Evolutionary conservation across 2,329 filamentous ascomycete species (phyloP).

Genomic region (Ceratocystis papillata): DNA sequence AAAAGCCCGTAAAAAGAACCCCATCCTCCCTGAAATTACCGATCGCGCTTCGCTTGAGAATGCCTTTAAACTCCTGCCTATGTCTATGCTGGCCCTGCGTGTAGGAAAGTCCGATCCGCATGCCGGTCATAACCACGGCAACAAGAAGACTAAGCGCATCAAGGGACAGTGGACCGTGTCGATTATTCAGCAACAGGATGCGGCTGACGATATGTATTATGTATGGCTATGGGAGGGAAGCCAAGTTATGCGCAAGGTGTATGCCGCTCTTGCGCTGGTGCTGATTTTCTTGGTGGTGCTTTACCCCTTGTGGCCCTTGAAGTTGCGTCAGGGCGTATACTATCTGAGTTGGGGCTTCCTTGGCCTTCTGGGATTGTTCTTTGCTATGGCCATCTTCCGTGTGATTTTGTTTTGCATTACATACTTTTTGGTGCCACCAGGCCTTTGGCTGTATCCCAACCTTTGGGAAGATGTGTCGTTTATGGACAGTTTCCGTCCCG

Average conservation of each 20-base stretch:
- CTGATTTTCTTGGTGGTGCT: constrained; percentile 81
- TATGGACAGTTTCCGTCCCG: constrained; percentile 87
- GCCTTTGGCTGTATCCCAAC: constrained; percentile 97
- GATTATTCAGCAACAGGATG: constrained; percentile 93
- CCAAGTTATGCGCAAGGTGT: constrained; percentile 87
- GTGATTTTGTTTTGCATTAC: constrained; percentile 90
- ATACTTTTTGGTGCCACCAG: constrained; percentile 71
- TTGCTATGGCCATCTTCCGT: constrained; percentile 93
- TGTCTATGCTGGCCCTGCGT: constrained; percentile 86
- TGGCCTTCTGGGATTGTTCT: constrained; percentile 82
- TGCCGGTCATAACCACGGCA: constrained; percentile 54
- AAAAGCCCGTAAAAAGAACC: constrained; percentile 82
- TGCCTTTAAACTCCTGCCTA: constrained; percentile 83
- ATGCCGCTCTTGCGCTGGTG: constrained; percentile 71
- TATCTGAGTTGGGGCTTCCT: constrained; percentile 93
- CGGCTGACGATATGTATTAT: constrained; percentile 79
- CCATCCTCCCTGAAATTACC: constrained; percentile 74
- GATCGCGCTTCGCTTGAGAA: constrained; percentile 86
- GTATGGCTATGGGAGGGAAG: constrained; percentile 93
- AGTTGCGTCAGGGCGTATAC: constrained; percentile 87
- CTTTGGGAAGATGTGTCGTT: constrained; percentile 98
- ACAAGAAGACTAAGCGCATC: constrained; percentile 71
- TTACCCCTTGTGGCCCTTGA: constrained; percentile 91
- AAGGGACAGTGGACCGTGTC: constrained; percentile 95
- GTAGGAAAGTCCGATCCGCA: constrained; percentile 66